These are phyloP conservation scores for Huntiella decipiens DNA, from an alignment of 2,329 filamentous ascomycete species.

Conservation along the genomic window DNA sequence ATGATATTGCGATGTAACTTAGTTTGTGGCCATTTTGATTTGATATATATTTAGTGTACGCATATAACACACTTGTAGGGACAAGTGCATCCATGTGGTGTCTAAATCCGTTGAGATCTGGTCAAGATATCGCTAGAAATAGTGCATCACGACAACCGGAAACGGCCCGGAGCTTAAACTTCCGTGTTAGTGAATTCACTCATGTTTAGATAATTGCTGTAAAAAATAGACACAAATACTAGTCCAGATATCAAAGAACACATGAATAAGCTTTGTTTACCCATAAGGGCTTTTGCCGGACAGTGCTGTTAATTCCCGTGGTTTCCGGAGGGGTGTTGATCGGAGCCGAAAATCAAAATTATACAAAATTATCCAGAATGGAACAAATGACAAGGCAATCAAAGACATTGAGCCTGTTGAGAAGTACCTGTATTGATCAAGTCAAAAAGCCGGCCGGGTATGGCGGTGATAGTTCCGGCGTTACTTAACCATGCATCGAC, in stretches of 20 bases:
- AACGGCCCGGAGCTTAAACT: neutral
- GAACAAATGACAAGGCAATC: neutral
- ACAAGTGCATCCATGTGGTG: too few relatives aligned
- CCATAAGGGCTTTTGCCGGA: neutral
- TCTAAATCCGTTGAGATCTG: too few relatives aligned
- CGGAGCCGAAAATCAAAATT: neutral
- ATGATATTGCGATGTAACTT: neutral
- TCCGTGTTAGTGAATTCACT: slow-evolving; percentile 9
- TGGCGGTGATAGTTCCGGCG: neutral
- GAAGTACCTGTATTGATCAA: too few relatives aligned
- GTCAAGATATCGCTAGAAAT: too few relatives aligned
- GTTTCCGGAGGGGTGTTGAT: neutral
- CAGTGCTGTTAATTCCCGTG: neutral
- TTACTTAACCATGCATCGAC: slow-evolving; percentile 6
- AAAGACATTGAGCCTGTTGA: neutral
- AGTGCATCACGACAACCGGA: too few relatives aligned
- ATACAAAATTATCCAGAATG: neutral
- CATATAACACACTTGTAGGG: too few relatives aligned
- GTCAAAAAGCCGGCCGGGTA: neutral
- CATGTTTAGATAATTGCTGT: neutral
- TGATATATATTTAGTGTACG: too few relatives aligned
- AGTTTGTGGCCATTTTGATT: too few relatives aligned
- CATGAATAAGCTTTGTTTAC: neutral
- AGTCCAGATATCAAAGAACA: neutral
- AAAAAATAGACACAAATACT: neutral